phyloP scores from a whole-genome alignment of 176 grass and related monocot species.

The Oryza meridionalis region DNA sequence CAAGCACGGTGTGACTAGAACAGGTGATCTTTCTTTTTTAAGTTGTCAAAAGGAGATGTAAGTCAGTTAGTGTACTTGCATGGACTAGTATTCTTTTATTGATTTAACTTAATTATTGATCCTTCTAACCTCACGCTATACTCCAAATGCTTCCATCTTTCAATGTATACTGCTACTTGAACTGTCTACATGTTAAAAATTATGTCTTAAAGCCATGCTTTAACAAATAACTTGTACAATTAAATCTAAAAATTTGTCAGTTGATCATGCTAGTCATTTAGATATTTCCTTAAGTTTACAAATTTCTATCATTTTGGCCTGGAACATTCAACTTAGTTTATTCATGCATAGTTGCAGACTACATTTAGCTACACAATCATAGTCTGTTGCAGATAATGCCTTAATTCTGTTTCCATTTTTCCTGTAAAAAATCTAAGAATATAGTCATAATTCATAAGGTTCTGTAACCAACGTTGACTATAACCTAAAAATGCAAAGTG shows the following conservation, averaged over 20 bases:
- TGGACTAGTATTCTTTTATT: neutral
- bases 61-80: neutral
- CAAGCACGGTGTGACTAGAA: slow-evolving; percentile 19
- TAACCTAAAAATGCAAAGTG: slow-evolving; percentile 18
- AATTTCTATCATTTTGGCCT: slow-evolving; percentile 19
- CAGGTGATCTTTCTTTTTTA: neutral
- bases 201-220: slow-evolving; percentile 31
- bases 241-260: neutral
- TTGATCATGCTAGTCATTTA: neutral
- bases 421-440: slow-evolving; percentile 10
- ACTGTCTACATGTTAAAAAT: slow-evolving; percentile 2
- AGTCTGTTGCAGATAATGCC: neutral
- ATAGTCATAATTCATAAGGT: slow-evolving; percentile 8
- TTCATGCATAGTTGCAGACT: slow-evolving; percentile 2
- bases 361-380: slow-evolving; percentile 21
- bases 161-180: slow-evolving; percentile 10
- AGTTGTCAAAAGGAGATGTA: slow-evolving; percentile 5
- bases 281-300: slow-evolving; percentile 19
- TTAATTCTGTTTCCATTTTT: slow-evolving; percentile 26
- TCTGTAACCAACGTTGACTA: neutral
- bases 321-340: slow-evolving; percentile 20
- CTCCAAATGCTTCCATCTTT: neutral
- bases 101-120: neutral
- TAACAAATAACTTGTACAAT: slow-evolving; percentile 3
- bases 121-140: neutral